phyloP scores from a whole-genome alignment of 164 flowering plant species.

The Hamamelis virginiana region DNA sequence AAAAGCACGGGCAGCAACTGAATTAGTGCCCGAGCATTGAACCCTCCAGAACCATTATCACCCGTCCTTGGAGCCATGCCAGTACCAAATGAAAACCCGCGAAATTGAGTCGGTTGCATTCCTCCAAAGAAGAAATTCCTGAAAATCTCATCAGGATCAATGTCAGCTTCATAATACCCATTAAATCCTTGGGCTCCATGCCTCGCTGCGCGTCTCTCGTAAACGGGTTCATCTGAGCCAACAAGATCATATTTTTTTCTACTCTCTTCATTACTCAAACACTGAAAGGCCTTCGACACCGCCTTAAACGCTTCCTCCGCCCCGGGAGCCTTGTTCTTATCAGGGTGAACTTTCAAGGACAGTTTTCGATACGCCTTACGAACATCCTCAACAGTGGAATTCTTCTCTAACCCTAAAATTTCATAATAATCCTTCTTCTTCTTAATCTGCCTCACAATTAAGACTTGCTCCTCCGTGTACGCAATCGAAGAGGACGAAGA shows the following conservation, averaged over 20 bases:
- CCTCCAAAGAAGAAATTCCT: conserved; percentile 89
- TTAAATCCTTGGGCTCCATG: conserved; percentile 44
- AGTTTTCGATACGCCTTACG: conserved; percentile 81
- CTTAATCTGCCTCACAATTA: conserved; percentile 68
- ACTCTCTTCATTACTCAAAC: conserved; percentile 71
- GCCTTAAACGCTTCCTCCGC: conserved; percentile 92
- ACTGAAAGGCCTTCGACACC: conserved; percentile 92
- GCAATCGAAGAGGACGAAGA: conserved; percentile 28
- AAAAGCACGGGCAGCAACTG: conserved; percentile 76
- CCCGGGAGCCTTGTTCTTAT: conserved; percentile 90
- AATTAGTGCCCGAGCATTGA: conserved; percentile 44
- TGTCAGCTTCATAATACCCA: conserved; percentile 68
- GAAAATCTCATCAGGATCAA: conserved; percentile 88
- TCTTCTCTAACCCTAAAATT: conserved; percentile 71
- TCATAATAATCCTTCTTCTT: conserved; percentile 82
- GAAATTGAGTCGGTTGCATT: conserved; percentile 58
- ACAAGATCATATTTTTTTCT: conserved; percentile 62
- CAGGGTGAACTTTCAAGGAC: conserved; percentile 90
- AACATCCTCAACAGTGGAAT: conserved; percentile 72
- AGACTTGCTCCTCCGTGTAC: conserved; percentile 72
- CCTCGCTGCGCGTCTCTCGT: conserved; percentile 38
- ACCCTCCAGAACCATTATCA: conserved; percentile 47
- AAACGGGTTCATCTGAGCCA: conserved; percentile 66
- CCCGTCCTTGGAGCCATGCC: conserved; percentile 57
- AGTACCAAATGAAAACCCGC: conserved; percentile 58